phyloP scores from a whole-genome alignment of 208 protist genomes.

The Leptomonas pyrrhocoris region DNA sequence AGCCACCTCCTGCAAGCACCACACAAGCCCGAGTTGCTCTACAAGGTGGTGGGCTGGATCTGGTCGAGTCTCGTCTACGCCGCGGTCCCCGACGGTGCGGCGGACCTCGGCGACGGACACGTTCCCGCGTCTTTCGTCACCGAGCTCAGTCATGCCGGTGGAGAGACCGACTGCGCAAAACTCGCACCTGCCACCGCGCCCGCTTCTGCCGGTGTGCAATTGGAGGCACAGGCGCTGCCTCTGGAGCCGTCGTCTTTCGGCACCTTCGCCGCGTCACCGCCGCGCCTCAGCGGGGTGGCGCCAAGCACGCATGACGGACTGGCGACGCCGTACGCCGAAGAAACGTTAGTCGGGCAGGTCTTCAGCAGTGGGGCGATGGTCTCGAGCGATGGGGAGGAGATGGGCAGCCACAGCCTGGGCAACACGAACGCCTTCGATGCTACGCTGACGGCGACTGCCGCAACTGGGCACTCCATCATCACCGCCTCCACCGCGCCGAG shows the following conservation, averaged over 20 bases:
- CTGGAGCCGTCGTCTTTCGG: not conserved
- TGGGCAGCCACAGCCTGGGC: not conserved
- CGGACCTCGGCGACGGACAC: not conserved
- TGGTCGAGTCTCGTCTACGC: conserved; percentile 27
- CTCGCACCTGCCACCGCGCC: not conserved
- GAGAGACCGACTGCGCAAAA: not conserved
- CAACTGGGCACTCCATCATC: not conserved
- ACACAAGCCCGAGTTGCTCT: conserved; percentile 17
- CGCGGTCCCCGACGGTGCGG: not conserved
- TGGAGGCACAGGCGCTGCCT: conserved; percentile 2
- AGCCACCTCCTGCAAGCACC: conserved; percentile 17
- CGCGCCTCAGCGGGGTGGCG: not conserved
- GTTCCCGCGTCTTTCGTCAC: not conserved
- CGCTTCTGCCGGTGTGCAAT: not conserved
- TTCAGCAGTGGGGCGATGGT: not conserved
- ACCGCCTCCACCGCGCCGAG: not conserved
- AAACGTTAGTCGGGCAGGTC: conserved; percentile 6
- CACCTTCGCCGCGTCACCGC: not conserved
- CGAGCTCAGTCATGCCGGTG: not conserved
- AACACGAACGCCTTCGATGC: conserved; percentile 1
- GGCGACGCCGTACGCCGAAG: conserved; percentile 7
- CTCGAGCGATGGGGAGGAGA: conserved; percentile 8
- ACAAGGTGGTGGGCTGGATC: conserved; percentile 23
- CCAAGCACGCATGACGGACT: not conserved
- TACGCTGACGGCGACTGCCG: conserved; percentile 10